Percentiles rank a stretch among this genome's conserved stretches.
These are phyloP conservation scores for sweet orange (Citrus sinensis) DNA, from an alignment of 345 rosid genomes.

Conservation along the genomic window DVS_A1.0 CM039164.1:27050001-27050500, in stretches of 20 bases:
- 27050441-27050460: background rate
- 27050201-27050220: background rate
- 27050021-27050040: background rate
- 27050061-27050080: background rate
- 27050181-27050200: background rate
- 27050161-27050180: background rate
- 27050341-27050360: background rate
- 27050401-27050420: background rate
- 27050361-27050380: background rate
- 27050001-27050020: background rate
- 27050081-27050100: background rate
- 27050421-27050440: background rate
- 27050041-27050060: background rate
- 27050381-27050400: background rate
- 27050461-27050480: background rate
- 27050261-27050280: background rate
- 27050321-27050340: background rate
- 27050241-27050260: background rate
- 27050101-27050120: background rate
- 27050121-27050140: background rate
- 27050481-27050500: background rate
- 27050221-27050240: slow-evolving; percentile 10
- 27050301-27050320: background rate
- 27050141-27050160: background rate
- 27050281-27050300: background rate